Conservation (phyloP, 192 early-diverging fungal species). For the Coemansia aciculifera region DNA sequence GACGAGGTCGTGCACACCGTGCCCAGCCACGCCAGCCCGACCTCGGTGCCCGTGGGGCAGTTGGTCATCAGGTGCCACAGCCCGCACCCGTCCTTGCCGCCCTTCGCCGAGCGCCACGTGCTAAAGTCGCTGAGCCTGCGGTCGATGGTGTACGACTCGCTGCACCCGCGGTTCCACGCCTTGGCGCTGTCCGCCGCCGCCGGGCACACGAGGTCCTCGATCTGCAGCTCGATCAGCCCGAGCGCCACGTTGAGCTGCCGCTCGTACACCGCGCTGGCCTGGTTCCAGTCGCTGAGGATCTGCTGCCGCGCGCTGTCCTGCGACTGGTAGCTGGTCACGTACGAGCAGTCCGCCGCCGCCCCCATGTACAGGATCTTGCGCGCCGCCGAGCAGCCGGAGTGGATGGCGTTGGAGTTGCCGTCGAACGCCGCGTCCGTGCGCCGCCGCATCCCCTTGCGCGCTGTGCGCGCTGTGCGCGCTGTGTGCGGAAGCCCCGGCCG, state of each 20-base stretch:
- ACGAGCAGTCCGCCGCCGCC: conserved; percentile 77
- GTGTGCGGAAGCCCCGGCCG: conserved; percentile 15
- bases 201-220: conserved; percentile 66
- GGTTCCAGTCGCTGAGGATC: conserved; percentile 82
- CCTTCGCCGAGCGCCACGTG: conserved; percentile 73
- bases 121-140: conserved; percentile 84
- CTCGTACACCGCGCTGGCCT: conserved; percentile 81
- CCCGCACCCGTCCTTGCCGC: conserved; percentile 69
- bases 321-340: conserved; percentile 59
- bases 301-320: conserved; percentile 62
- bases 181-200: conserved; percentile 20
- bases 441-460: conserved; percentile 25
- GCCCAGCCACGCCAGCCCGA: conserved; percentile 87
- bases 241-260: conserved; percentile 82
- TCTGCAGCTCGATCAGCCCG: conserved; percentile 76
- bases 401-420: conserved; percentile 21
- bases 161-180: conserved; percentile 82
- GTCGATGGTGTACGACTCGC: conserved; percentile 65
- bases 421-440: conserved; percentile 28
- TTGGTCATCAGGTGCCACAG: conserved; percentile 94
- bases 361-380: conserved; percentile 60
- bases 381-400: conserved; percentile 33
- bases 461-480: conserved; percentile 20
- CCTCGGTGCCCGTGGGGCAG: conserved; percentile 73
- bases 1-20: conserved; percentile 66